Conservation (phyloP, 345 rosid genomes). For the Raphanus sativus region DNA sequence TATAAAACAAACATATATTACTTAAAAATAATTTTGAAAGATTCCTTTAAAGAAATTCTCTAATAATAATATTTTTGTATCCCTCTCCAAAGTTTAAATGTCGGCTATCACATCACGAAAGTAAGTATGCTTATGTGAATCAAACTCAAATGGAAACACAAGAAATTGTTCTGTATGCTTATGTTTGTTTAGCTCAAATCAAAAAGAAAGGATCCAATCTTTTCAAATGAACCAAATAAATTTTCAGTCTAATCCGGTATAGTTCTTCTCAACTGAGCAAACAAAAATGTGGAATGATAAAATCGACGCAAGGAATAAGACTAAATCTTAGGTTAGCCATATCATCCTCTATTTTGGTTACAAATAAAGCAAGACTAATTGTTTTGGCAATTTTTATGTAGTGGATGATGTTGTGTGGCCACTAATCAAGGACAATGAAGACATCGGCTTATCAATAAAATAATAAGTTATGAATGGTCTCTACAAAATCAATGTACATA, state of each 20-base stretch:
- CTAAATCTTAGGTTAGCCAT: not conserved
- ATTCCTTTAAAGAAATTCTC: too few relatives aligned
- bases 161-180: not conserved
- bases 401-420: not conserved
- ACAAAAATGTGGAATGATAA: not conserved
- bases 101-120: not conserved
- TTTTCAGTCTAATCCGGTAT: not conserved
- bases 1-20: too few relatives aligned
- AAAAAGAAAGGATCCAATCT: not conserved
- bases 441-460: not conserved
- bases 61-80: too few relatives aligned
- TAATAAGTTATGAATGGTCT: not conserved
- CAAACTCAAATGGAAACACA: not conserved
- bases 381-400: not conserved
- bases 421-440: not conserved
- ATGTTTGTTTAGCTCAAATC: not conserved
- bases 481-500: not conserved
- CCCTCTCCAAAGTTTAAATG: not conserved
- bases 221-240: not conserved
- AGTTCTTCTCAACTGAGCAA: not conserved
- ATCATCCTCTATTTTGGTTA: not conserved
- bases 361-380: not conserved
- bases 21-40: too few relatives aligned
- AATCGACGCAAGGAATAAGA: not conserved
- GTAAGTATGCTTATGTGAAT: not conserved